Base-by-base conservation (phyloP, 2,329 filamentous ascomycete species). In the Ophiosphaerella korrae region DNA sequence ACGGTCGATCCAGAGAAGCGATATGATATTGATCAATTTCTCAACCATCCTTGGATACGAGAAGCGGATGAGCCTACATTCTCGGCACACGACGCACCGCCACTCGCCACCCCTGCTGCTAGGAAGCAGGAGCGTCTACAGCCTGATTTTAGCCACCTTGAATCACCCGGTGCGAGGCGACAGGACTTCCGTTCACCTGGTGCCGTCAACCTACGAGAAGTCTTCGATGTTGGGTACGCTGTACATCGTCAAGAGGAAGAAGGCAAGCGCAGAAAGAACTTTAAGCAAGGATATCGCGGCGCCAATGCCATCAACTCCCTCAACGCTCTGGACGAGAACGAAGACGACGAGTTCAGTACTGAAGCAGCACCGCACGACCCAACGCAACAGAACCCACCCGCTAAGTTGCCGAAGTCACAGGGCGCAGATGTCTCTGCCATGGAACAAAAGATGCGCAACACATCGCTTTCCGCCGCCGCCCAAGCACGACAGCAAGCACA, bases 201-300 rank as follows among this genome's bases (percentile, higher is more conserved):
- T 43, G 92, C 91, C 2, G 88, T 99, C 75, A 97, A 97, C 71
- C 80, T 99, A 11, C 90, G 94, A 52, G 94, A 99, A 74, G 92
- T 97, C 2, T 99, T 99, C 62, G 94, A 99, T 67, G 93, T 99
- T 42, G 88, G 91, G n/a, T 99, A 99, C 67, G 93, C 94, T 7
- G 94, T 99, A 7, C 94, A 97, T 72, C 83, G 94, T 40, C 92
- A 97, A 74, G 94, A 97, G 75, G 94, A 99, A 72, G 94, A 97
- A 74, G 88, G 86, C 65, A 97, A 97, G 78, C 87, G 92, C 46
- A 85, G 91, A 58, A 96, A 95, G 74, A 90, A 95, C 68, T 83
- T 92, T 63, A 79, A 84, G 77, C 80, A 92, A 80, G 83, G 88
- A 64, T 80, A 88, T 78, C 72, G 87, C 66, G 76, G 86, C 55